Conservation (phyloP, 2,329 filamentous ascomycete species). For the Fusarium sp. region DNA sequence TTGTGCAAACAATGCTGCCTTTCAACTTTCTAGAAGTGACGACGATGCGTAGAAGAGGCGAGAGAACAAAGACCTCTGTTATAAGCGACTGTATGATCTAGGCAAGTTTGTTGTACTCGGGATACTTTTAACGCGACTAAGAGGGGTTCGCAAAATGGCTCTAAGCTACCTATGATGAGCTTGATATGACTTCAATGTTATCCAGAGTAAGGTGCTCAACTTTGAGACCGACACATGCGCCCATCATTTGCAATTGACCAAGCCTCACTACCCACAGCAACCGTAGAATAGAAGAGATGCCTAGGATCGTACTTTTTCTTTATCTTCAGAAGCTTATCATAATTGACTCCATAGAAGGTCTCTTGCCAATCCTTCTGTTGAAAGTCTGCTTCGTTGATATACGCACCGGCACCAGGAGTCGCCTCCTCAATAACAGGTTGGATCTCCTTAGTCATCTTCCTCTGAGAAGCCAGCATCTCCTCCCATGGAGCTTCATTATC, state of each 20-base stretch:
- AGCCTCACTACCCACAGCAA: constrained; percentile 61
- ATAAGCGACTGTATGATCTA: too few relatives aligned
- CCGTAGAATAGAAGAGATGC: constrained; percentile 57
- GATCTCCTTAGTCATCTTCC: constrained; percentile 42
- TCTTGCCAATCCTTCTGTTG: constrained; percentile 55
- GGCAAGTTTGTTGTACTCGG: not conserved
- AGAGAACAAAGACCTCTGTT: too few relatives aligned
- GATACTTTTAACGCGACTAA: too few relatives aligned
- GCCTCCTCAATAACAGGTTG: constrained; percentile 44
- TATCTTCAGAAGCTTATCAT: constrained; percentile 51
- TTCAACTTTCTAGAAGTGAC: rapidly evolving
- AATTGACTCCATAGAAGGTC: constrained; percentile 60
- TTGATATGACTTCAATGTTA: not conserved
- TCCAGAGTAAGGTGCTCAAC: not conserved
- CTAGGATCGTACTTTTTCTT: constrained; percentile 63
- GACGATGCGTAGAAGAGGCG: rapidly evolving
- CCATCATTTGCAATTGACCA: constrained; percentile 50
- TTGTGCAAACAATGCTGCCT: not conserved
- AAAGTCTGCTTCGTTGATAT: constrained; percentile 64
- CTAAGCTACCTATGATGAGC: too few relatives aligned
- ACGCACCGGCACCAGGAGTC: constrained; percentile 56
- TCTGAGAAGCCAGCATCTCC: constrained; percentile 46
- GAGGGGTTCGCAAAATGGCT: too few relatives aligned
- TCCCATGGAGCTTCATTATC: constrained; percentile 42
- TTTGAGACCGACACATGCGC: constrained; percentile 21